Conservation (phyloP, 768 basidiomycete species). For the Leccinum pellstonianum region DNA sequence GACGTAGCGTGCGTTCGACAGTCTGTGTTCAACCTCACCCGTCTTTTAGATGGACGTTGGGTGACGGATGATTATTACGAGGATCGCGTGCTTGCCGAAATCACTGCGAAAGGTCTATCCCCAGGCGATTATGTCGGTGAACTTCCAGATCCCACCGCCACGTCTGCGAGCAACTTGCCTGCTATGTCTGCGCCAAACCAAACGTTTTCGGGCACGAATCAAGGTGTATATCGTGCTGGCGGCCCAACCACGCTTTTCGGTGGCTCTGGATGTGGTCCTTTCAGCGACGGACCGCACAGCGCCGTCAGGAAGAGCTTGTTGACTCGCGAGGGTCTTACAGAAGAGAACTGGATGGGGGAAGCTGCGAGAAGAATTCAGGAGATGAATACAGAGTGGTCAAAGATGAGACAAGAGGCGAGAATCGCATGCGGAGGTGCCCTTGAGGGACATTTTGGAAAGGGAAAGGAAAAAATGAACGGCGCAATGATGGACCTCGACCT, state of each 20-base stretch:
- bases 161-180: conserved; percentile 43
- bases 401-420: conserved; percentile 54
- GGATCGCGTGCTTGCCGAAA: conserved; percentile 72
- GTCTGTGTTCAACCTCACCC: background rate
- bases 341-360: conserved; percentile 92
- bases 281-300: conserved; percentile 82
- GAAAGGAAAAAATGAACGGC: conserved; percentile 33
- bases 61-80: conserved; percentile 97
- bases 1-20: background rate
- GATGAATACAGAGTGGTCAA: conserved; percentile 62
- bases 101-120: conserved; percentile 77
- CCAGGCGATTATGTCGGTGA: conserved; percentile 83
- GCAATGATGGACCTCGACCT: conserved; percentile 32
- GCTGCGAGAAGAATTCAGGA: conserved; percentile 66
- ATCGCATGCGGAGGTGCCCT: conserved; percentile 50
- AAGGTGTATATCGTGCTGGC: conserved; percentile 85
- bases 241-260: conserved; percentile 94
- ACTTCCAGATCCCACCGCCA: conserved; percentile 69
- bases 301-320: conserved; percentile 80
- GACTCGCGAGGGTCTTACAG: conserved; percentile 75
- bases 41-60: conserved; percentile 76
- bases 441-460: conserved; percentile 35
- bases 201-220: conserved; percentile 43
- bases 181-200: conserved; percentile 31
- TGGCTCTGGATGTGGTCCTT: conserved; percentile 79